Percentiles rank a stretch among this genome's conserved stretches.
phyloP scores from a whole-genome alignment of 176 grass and related monocot genomes.

The Oropetium thomaeum region DNA sequence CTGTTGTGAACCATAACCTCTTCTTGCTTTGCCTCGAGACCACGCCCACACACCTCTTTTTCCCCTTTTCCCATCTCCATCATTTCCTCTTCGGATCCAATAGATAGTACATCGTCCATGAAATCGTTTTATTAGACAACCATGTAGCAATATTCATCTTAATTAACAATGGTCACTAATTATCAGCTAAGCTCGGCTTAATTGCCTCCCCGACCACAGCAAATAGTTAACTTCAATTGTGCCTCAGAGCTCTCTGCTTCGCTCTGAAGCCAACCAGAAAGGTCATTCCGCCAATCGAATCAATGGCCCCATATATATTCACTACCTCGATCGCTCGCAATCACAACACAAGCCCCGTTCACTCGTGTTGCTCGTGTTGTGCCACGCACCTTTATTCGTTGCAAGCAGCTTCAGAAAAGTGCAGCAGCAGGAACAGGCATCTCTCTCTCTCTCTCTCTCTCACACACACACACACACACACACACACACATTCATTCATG shows the following conservation, averaged over 20 bases:
- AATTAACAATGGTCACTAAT: conserved; percentile 22
- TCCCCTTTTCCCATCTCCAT: neutral
- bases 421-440: neutral
- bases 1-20: neutral
- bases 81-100: neutral
- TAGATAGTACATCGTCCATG: neutral
- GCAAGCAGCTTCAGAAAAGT: neutral
- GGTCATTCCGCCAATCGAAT: neutral
- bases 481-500: no score
- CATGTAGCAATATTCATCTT: neutral
- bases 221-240: neutral
- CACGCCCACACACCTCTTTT: neutral
- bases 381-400: neutral
- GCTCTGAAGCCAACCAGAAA: conserved; percentile 32
- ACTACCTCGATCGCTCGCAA: neutral
- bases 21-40: neutral
- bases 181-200: conserved; percentile 10
- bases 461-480: no score
- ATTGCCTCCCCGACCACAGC: neutral
- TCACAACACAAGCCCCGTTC: conserved; percentile 17
- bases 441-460: neutral
- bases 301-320: neutral
- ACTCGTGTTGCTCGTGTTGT: neutral
- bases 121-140: neutral
- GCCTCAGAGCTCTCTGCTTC: neutral